Evolutionary conservation across 2,329 filamentous ascomycete genomes (phyloP), one percentile per base, ranked within the genome.

Genomic region (Penicillium sclerotigenum): DNA sequence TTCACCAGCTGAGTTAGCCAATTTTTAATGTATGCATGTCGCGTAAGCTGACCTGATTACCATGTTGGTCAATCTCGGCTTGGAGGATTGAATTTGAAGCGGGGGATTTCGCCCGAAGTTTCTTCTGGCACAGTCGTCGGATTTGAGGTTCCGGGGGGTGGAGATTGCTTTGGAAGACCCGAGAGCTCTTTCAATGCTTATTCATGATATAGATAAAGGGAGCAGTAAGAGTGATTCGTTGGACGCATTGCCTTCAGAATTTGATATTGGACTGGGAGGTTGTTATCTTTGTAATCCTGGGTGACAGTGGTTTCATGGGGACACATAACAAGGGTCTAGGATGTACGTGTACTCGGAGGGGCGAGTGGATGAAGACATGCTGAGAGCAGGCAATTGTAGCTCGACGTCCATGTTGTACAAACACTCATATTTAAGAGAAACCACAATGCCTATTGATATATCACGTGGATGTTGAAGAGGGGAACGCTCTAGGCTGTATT

Each of bases 311-410:
- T 31, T 28, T 49, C 10, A 29, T 13, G 13, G 11, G 42, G 52
- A 49, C 28, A 24, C n/a, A 54, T 29, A 42, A 16, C 52, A 49
- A 36, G 52, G 52, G 14, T 43, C 43, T 14, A 33, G 29, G 45
- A 13, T 29, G 18, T 29, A 14, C 22, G 6, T 33, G 18, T 14
- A 20, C 28, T 26, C 16, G 7, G 8, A 31, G 22, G 13, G 4
- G n/a, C 5, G 8, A 47, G 24, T 31, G 20, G 10, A 33, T 2
- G 18, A n/a, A 18, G 14, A 40, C 9, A 24, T 10, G 20, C 14
- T 22, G 8, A 22, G 6, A 20, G 14, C 2, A 18, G 14, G 7
- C 5, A 20, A 13, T 16, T 0, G 22, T 22, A 29, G 26, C 26
- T 29, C n/a, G 13, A n/a, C 10, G 26, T 11, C 16, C 22, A 20